Evolutionary conservation across 148 eudicot genomes (phyloP), one percentile per base, ranked within the genome.

Genomic region (Fagopyrum homotropicum): DNA sequence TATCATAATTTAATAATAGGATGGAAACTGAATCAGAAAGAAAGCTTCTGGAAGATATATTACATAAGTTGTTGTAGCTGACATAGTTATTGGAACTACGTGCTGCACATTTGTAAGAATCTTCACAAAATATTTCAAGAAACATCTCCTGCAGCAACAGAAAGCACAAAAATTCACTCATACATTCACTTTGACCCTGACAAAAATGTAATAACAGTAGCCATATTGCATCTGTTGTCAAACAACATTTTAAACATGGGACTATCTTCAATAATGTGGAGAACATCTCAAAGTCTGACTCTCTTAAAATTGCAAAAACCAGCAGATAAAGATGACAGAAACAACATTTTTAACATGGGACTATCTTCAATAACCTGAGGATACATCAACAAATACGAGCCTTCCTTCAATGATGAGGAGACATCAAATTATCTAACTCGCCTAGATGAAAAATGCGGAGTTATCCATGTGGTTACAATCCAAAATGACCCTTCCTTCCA

Each of bases 31-130:
- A 56, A 59, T 56, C 47, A 66, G 51, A 56, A 40, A 56, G 3
- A 52, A 40, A 11, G 45, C 16, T 40, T 16, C 14, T 57, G 77
- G 45, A 22, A 80, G 77, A 86, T 55, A 80, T n/a, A 56, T 77
- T 87, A 89, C 93, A 74, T 76, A 89, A 75, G 63, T 87, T 87
- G 72, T 86, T 80, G 84, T 87, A 89, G 73, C 75, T 82, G 59
- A 84, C 55, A 22, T 82, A 72, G 1, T 74, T 85, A 80, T 83
- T 89, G 45, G 19, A 69, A 76, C 85, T 90, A 66, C 46, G 73
- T 79, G 72, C 73, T 56, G 88, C 84, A 75, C 84, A 78, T 26
- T 84, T 74, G 80, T 82, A 83, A 50, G 90, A 85, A 79, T 89
- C 93, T 79, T 59, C 83, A 49, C 82, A 76, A 57, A 87, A 82